Percentiles rank a stretch among this genome's conserved stretches.
Evolutionary conservation across 352 stramenopile genomes (phyloP).

Genomic region (Phytophthora hibernalis): DNA sequence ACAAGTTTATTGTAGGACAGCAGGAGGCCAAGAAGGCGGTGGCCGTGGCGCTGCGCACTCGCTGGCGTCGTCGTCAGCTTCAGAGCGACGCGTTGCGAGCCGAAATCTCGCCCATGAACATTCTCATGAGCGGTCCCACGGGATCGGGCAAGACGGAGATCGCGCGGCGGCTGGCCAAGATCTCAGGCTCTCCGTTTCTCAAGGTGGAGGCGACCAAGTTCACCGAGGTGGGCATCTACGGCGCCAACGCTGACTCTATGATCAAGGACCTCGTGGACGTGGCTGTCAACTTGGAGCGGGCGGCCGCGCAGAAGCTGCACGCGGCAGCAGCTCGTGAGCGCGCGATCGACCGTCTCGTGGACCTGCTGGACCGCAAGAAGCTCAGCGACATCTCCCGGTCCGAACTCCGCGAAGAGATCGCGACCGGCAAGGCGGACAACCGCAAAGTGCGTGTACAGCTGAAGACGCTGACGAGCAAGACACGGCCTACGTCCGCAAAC

Average conservation of each 20-base stretch:
- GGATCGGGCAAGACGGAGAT: slow-evolving; percentile 99
- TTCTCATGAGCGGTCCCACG: slow-evolving; percentile 99
- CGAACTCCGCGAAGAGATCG: slow-evolving; percentile 68
- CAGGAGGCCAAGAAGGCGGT: slow-evolving; percentile 97
- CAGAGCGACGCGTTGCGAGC: slow-evolving; percentile 77
- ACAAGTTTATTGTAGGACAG: slow-evolving; percentile 98
- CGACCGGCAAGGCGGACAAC: slow-evolving; percentile 56
- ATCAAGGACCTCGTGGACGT: slow-evolving; percentile 98
- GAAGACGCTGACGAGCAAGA: slow-evolving; percentile 51
- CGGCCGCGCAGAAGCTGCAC: slow-evolving; percentile 80
- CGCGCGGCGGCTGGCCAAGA: slow-evolving; percentile 95
- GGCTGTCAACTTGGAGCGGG: slow-evolving; percentile 91
- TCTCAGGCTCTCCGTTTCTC: slow-evolving; percentile 98
- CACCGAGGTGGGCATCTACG: slow-evolving; percentile 99
- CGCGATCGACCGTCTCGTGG: slow-evolving; percentile 93
- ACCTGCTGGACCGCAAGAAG: slow-evolving; percentile 55
- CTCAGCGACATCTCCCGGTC: slow-evolving; percentile 54
- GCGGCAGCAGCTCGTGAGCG: slow-evolving; percentile 85
- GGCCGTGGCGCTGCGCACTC: slow-evolving; percentile 98
- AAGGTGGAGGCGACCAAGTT: slow-evolving; percentile 99
- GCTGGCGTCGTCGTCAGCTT: slow-evolving; percentile 96
- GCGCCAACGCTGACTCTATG: slow-evolving; percentile 98
- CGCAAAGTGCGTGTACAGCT: slow-evolving; percentile 64
- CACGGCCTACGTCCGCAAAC: slow-evolving; percentile 26
- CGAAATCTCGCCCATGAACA: slow-evolving; percentile 99